Percentiles rank a stretch among this genome's conserved stretches.
Conservation (phyloP, 441 rosid species). For the Flueggea neowawraea region DNA sequence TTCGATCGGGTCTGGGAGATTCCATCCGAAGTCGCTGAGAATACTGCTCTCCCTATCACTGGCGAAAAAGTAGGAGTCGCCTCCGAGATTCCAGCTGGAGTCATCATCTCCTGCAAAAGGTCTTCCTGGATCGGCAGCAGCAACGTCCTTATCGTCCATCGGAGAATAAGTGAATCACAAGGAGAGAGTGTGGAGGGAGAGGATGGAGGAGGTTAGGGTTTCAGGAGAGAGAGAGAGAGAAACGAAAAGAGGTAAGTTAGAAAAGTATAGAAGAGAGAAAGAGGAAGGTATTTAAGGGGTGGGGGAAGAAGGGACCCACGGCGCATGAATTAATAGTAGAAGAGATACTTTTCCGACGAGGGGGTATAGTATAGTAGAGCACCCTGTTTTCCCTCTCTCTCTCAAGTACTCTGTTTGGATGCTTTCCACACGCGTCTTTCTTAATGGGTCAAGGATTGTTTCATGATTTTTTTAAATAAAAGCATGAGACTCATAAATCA, state of each 20-base stretch:
- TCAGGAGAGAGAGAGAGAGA: neutral
- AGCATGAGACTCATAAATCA: too few relatives aligned
- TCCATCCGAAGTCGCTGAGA: constrained; percentile 70
- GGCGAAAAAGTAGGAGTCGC: constrained; percentile 48
- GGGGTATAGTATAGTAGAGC: too few relatives aligned
- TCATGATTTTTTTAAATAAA: too few relatives aligned
- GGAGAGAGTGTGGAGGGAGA: constrained; percentile 14
- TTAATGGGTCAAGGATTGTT: too few relatives aligned
- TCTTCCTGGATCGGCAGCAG: constrained; percentile 36
- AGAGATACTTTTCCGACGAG: neutral
- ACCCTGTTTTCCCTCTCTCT: too few relatives aligned
- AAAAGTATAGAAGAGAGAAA: constrained; percentile 16
- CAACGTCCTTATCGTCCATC: neutral
- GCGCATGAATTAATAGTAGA: constrained; percentile 23
- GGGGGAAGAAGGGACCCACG: constrained; percentile 24
- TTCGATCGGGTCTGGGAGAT: constrained; percentile 28
- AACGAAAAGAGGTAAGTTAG: constrained; percentile 8
- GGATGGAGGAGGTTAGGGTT: constrained; percentile 33
- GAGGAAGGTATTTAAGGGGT: constrained; percentile 17
- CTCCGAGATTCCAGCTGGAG: constrained; percentile 38
- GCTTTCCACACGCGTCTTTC: too few relatives aligned
- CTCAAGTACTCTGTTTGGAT: too few relatives aligned
- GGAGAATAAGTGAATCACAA: neutral
- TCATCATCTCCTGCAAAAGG: constrained; percentile 22
- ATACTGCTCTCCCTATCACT: constrained; percentile 37